Evolutionary conservation across 805 yeast genomes (phyloP).

Genomic region (Candida insectorum): DNA sequence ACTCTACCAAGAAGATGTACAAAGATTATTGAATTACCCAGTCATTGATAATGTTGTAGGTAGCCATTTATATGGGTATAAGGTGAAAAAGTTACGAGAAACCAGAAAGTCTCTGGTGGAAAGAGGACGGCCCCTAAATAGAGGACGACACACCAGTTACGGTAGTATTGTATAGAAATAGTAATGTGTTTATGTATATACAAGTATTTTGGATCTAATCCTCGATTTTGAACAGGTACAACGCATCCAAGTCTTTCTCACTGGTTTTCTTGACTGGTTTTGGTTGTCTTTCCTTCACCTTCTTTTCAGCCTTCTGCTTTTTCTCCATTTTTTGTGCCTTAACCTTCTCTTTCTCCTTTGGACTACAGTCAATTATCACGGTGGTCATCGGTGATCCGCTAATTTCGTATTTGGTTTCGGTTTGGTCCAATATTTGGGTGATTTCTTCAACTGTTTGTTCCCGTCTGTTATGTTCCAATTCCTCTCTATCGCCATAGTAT

Average conservation of each 20-base stretch:
- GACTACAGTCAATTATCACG: constrained; percentile 21
- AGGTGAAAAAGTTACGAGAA: constrained; percentile 34
- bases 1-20: constrained; percentile 31
- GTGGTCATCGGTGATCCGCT: constrained; percentile 25
- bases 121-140: constrained; percentile 7
- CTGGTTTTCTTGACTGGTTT: constrained; percentile 5
- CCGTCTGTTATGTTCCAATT: constrained; percentile 26
- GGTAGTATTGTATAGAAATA: constrained; percentile 24
- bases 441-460: constrained; percentile 26
- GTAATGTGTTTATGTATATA: constrained; percentile 3
- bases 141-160: constrained; percentile 13
- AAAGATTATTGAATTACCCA: constrained; percentile 37
- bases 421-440: constrained; percentile 25
- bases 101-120: constrained; percentile 8
- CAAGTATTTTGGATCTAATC: constrained; percentile 18
- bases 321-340: constrained; percentile 14
- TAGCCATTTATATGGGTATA: constrained; percentile 41
- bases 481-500: too few species aligned
- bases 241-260: constrained; percentile 37
- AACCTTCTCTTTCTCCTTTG: constrained; percentile 15
- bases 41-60: constrained; percentile 40
- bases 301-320: constrained; percentile 10
- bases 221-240: constrained; percentile 39
- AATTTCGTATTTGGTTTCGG: constrained; percentile 22
- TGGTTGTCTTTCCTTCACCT: constrained; percentile 2